Base-by-base conservation (phyloP, 2,329 filamentous ascomycete species). In the Paracoccidioides brasiliensis region DNA sequence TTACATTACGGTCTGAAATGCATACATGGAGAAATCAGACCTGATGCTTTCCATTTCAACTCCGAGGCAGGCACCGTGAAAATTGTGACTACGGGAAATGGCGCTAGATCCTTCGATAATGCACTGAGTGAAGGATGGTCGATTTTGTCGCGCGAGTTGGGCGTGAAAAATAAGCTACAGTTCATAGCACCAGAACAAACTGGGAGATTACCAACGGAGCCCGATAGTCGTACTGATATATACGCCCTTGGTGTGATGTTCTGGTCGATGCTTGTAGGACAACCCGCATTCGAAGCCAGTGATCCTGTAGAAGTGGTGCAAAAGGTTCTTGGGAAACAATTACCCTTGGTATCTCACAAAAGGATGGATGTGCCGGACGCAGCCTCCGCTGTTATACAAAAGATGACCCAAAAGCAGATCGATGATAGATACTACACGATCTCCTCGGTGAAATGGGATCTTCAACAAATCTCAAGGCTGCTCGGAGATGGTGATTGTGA, bases 111-210 rank as follows among this genome's bases (percentile, higher is more conserved):
- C 0, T 96, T 96, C 62, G 91, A 96, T 69, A 88, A 95, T 71
- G 88, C 90, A 4, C 76, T 97, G 46, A 91, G 88, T 64, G 85
- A 86, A 22, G 90, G 90, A 38, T 97, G 91, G 91, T 87, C 85
- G 9, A 80, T 80, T 0, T 73, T 96, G 8, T 91, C 88, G 10
- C 85, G 86, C 57, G 88, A 96, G 67, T 72, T 90, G 6, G 90
- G 90, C 2, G 88, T 90, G 43, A 90, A 89, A 71, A 85, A 90
- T 66, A 95, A 95, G 70, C 76, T 97, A 22, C 82, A 90, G 53
- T 96, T 89, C 66, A 94, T 96, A 66, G 91, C 90, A 49, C 90
- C 91, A 0, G 91, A 97, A 67, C 91, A 96, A 74, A 96, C 91
- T 2, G 91, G 91, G 12, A 84, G 91, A 22, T 86, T 96, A 80